phyloP scores from a whole-genome alignment of 495 filamentous ascomycete species.

The Aspergillus ostianus region DNA sequence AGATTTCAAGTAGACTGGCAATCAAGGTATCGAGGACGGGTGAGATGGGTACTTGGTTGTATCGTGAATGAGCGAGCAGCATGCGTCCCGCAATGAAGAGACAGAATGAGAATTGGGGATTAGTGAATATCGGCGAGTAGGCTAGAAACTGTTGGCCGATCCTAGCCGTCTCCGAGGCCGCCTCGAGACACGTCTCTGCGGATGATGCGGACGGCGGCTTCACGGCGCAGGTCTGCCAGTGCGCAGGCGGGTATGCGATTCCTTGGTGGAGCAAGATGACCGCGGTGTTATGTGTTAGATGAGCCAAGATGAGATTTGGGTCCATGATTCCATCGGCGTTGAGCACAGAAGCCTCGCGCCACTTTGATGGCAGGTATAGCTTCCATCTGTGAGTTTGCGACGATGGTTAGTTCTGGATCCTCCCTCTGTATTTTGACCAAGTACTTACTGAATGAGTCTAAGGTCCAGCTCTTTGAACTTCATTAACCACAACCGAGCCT shows the following conservation, averaged over 20 bases:
- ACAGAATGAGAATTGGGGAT: conserved; percentile 28
- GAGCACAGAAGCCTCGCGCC: conserved; percentile 16
- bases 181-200: conserved; percentile 25
- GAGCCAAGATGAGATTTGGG: conserved; percentile 25
- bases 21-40: conserved; percentile 26
- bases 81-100: conserved; percentile 31
- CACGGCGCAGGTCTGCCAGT: conserved; percentile 19
- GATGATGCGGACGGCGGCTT: conserved; percentile 20
- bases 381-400: conserved; percentile 12
- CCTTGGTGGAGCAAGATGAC: conserved; percentile 26
- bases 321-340: conserved; percentile 25
- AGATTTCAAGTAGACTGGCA: conserved; percentile 30
- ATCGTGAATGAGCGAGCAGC: conserved; percentile 30
- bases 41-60: conserved; percentile 23
- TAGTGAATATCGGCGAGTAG: conserved; percentile 19
- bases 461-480: conserved; percentile 17
- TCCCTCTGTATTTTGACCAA: neutral
- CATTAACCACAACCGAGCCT: conserved; percentile 20
- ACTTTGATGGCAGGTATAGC: conserved; percentile 21
- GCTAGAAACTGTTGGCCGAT: conserved; percentile 22
- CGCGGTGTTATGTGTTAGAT: conserved; percentile 27
- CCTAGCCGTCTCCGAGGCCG: conserved; percentile 23
- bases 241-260: conserved; percentile 23
- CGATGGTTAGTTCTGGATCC: neutral
- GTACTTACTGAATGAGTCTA: conserved; percentile 13